Conservation (phyloP, 2,329 filamentous ascomycete species). For the Colletotrichum sansevieriae region DNA sequence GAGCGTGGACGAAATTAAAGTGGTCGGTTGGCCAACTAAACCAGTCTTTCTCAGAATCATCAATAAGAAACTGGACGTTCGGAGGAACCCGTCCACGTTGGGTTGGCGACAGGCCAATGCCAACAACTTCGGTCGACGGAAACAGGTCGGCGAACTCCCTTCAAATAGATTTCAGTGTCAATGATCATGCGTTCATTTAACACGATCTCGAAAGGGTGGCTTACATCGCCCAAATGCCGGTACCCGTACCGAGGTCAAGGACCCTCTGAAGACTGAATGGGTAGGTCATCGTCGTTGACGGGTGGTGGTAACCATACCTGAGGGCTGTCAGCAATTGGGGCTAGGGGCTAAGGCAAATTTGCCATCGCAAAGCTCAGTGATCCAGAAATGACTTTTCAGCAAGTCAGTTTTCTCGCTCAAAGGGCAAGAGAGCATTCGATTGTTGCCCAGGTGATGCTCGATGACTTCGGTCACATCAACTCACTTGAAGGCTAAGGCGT, state of each 20-base stretch:
- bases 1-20: slow-evolving; percentile 73
- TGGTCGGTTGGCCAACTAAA: slow-evolving; percentile 48
- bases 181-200: neutral
- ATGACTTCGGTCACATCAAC: neutral
- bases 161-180: neutral
- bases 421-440: no score
- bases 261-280: slow-evolving; percentile 48
- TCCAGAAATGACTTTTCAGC: slow-evolving; percentile 13
- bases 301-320: slow-evolving; percentile 15
- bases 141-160: slow-evolving; percentile 64
- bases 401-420: neutral
- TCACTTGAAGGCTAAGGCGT: slow-evolving; percentile 37
- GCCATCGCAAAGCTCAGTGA: slow-evolving; percentile 48
- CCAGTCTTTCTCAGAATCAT: slow-evolving; percentile 58
- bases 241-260: slow-evolving; percentile 58
- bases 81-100: slow-evolving; percentile 58
- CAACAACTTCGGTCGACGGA: slow-evolving; percentile 58
- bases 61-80: slow-evolving; percentile 53
- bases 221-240: slow-evolving; percentile 59
- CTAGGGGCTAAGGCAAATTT: slow-evolving; percentile 53
- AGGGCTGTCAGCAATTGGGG: slow-evolving; percentile 51
- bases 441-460: no score
- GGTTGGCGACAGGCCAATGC: slow-evolving; percentile 65
- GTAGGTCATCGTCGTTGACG: no score
- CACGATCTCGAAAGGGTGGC: slow-evolving; percentile 31